Percentiles rank a stretch among this genome's conserved stretches.
Conservation (phyloP, 768 basidiomycete species). For the Amanita phalloides region DNA sequence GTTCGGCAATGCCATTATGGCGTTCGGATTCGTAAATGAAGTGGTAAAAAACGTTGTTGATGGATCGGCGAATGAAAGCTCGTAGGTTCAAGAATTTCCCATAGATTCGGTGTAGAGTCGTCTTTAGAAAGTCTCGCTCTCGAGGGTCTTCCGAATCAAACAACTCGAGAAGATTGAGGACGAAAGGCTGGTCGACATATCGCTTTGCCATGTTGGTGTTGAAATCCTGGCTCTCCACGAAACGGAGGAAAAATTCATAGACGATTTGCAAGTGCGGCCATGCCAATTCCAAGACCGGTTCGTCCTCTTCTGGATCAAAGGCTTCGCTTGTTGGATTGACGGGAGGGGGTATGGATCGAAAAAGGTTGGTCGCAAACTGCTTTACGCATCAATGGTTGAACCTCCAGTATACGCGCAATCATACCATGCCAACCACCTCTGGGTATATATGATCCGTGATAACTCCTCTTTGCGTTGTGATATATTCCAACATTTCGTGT, state of each 20-base stretch:
- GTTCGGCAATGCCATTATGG: constrained; percentile 97
- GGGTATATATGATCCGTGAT: constrained; percentile 98
- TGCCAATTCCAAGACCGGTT: constrained; percentile 95
- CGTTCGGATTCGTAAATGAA: constrained; percentile 98
- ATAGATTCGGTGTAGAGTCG: constrained; percentile 96
- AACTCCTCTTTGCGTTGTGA: constrained; percentile 91
- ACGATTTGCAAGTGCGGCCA: constrained; percentile 99
- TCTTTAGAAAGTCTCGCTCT: constrained; percentile 98
- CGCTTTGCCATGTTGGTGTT: constrained; percentile 97
- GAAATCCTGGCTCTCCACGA: constrained; percentile 96
- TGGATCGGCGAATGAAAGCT: constrained; percentile 96
- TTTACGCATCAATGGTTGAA: constrained; percentile 9
- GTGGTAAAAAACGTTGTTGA: constrained; percentile 99
- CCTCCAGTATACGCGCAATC: constrained; percentile 16
- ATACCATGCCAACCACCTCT: constrained; percentile 95
- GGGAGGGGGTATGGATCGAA: constrained; percentile 98
- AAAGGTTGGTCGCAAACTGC: constrained; percentile 96
- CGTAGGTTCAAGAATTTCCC: constrained; percentile 99
- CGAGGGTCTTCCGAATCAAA: constrained; percentile 99
- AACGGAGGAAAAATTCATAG: constrained; percentile 99
- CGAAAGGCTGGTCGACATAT: constrained; percentile 93
- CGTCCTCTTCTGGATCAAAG: constrained; percentile 99
- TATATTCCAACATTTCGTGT: constrained; percentile 98
- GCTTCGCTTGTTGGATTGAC: constrained; percentile 98
- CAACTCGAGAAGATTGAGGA: constrained; percentile 91